Evolutionary conservation across 1,284 basidiomycete species (phyloP).

Genomic region (Boletus subluridellus): DNA sequence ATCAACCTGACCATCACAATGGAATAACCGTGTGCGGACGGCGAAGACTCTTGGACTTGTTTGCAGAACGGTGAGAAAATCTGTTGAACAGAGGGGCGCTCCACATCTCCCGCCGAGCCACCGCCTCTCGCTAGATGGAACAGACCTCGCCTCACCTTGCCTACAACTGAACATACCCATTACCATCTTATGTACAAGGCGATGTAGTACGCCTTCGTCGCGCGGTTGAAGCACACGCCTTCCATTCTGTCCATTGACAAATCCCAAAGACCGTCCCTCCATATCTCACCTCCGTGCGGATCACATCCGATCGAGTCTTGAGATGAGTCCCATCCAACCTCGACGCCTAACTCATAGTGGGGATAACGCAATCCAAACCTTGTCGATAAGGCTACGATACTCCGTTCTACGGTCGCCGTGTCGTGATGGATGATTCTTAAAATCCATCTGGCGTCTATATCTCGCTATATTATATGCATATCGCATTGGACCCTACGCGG

Average conservation of each 20-base stretch:
- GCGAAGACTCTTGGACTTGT: not conserved
- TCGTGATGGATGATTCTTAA: slow-evolving; percentile 7
- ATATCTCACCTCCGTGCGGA: slow-evolving; percentile 20
- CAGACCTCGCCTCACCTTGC: not conserved
- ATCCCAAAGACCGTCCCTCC: not conserved
- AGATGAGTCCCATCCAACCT: not conserved
- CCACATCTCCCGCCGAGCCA: not conserved
- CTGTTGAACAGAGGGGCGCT: not conserved
- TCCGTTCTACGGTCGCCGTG: slow-evolving; percentile 13
- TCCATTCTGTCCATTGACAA: slow-evolving; percentile 20
- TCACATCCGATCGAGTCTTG: slow-evolving; percentile 14
- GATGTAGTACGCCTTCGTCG: slow-evolving; percentile 5
- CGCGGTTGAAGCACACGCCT: slow-evolving; percentile 9
- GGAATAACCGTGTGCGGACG: not conserved
- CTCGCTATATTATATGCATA: slow-evolving; percentile 15
- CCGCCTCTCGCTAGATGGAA: not conserved
- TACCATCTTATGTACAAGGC: slow-evolving; percentile 6
- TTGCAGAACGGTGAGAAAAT: not conserved
- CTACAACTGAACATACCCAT: not conserved
- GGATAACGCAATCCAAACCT: slow-evolving; percentile 16
- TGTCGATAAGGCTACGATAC: slow-evolving; percentile 8
- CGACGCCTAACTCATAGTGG: not conserved
- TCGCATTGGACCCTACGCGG: slow-evolving; percentile 21
- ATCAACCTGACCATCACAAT: not conserved
- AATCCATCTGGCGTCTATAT: slow-evolving; percentile 11